Conservation (phyloP, 108 stramenopile species). For the Parietichytrium sp. region DNA sequence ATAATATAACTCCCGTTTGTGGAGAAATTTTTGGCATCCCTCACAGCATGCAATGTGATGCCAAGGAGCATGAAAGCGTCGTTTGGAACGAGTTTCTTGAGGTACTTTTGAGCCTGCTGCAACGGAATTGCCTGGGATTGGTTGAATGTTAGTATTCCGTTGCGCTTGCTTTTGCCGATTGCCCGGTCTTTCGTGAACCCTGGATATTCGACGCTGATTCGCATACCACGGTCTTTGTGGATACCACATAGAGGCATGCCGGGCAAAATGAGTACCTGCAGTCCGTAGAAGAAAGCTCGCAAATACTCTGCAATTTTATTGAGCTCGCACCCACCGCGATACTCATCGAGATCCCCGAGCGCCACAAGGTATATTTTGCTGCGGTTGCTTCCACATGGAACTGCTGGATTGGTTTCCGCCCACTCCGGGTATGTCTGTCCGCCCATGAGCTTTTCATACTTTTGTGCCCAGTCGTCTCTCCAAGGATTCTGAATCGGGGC, state of each 20-base stretch:
- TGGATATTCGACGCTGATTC: not conserved
- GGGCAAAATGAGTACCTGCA: not conserved
- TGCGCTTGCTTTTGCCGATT: not conserved
- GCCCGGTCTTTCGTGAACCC: not conserved
- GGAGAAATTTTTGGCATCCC: not conserved
- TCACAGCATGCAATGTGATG: not conserved
- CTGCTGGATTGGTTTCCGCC: not conserved
- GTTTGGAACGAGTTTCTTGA: not conserved
- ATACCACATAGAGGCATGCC: slow-evolving; percentile 1
- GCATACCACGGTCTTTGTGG: not conserved
- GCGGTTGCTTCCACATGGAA: slow-evolving; percentile 9
- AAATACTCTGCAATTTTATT: not conserved
- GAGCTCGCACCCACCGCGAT: not conserved
- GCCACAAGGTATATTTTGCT: slow-evolving; percentile 23
- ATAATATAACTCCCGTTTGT: not conserved
- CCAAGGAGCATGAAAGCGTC: slow-evolving; percentile 33
- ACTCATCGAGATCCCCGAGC: not conserved
- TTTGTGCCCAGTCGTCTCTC: slow-evolving; percentile 17
- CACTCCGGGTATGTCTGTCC: slow-evolving; percentile 6
- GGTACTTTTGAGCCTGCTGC: not conserved
- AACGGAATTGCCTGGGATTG: not conserved
- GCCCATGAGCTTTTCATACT: not conserved
- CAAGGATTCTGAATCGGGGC: slow-evolving; percentile 9
- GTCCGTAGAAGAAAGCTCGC: not conserved
- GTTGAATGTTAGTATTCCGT: too few relatives aligned